phyloP scores from a whole-genome alignment of 495 filamentous ascomycete genomes.

The Haplographium delicatum region DNA sequence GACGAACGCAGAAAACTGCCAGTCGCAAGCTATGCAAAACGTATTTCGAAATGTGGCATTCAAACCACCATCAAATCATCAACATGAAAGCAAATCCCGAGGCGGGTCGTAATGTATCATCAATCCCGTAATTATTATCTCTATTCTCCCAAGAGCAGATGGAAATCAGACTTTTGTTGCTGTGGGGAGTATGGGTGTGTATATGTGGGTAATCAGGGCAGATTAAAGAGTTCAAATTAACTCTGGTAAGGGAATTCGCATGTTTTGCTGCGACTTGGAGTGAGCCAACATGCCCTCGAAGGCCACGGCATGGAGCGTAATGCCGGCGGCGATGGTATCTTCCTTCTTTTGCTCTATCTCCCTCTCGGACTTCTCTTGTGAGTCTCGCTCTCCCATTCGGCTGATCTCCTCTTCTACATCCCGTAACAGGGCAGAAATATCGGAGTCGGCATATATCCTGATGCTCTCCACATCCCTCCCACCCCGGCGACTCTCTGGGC shows the following conservation, averaged over 20 bases:
- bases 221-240: background rate
- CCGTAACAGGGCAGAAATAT: conserved; percentile 55
- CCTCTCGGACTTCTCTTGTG: conserved; percentile 41
- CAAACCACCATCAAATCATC: conserved; percentile 1
- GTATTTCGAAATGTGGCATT: no score
- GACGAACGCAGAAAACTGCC: background rate
- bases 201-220: no score
- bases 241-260: background rate
- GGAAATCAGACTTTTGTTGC: no score
- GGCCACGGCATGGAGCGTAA: conserved; percentile 16
- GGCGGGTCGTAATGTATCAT: background rate
- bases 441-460: conserved; percentile 59
- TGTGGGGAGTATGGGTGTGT: no score
- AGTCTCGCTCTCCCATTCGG: conserved; percentile 35
- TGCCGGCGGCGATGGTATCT: conserved; percentile 14
- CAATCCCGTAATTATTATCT: no score
- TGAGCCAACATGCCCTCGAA: conserved; percentile 15
- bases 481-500: conserved; percentile 3
- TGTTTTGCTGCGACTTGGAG: background rate
- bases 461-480: conserved; percentile 51
- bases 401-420: conserved; percentile 58
- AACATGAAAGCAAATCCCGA: background rate
- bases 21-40: background rate
- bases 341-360: conserved; percentile 11
- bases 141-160: no score